Evolutionary conservation across 352 stramenopile species (phyloP), one percentile per base, ranked within the genome.

Genomic region (Lagenidium giganteum): DNA sequence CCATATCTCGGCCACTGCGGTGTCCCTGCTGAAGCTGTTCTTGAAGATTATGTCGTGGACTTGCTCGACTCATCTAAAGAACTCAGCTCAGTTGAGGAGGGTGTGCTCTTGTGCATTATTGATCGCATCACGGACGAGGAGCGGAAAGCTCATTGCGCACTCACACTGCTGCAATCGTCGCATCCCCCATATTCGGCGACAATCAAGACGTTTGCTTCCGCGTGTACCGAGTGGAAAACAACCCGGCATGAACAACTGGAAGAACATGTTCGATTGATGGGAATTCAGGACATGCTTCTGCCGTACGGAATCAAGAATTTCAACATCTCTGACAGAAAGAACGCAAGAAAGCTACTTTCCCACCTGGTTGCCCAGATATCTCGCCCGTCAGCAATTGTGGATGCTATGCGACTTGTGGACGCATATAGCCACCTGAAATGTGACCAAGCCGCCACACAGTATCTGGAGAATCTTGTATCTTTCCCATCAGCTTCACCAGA

Each of bases 211-310:
- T 76, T 62, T 40, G 69, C 54, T 14, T 55, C 49, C 23, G 27
- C 39, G 4, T 45, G 36, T n/a, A 54, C n/a, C n/a, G n/a, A 40
- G 14, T 31, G 58, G 67, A 57, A 59, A 11, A 48, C 67, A 3
- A 38, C 51, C 4, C 57, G 51, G 1, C 36, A 60, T 25, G 54
- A 74, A 43, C 61, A 76, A 41, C 60, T 82, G n/a, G 32, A 76
- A 60, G 63, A 76, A 35, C 61, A 67, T 40, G 47, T 77, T 16
- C 63, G 67, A 14, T 40, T 79, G 35, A 79, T 82, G 69, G 47
- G 79, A 25, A 76, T 82, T 21, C 67, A 79, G 46, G 67, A 76
- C 42, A 82, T 82, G 69, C 37, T 82, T 6, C 54, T 54, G 2
- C 51, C 35, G 3, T 82, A 82, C 48, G 67, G 39, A 3, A 54